A percentile compares a stretch with the other conserved stretches of the same genome.
These are phyloP conservation scores for Colletotrichum tamarilloi DNA, from an alignment of 2,329 filamentous ascomycete genomes.

Conservation along the genomic window DNA sequence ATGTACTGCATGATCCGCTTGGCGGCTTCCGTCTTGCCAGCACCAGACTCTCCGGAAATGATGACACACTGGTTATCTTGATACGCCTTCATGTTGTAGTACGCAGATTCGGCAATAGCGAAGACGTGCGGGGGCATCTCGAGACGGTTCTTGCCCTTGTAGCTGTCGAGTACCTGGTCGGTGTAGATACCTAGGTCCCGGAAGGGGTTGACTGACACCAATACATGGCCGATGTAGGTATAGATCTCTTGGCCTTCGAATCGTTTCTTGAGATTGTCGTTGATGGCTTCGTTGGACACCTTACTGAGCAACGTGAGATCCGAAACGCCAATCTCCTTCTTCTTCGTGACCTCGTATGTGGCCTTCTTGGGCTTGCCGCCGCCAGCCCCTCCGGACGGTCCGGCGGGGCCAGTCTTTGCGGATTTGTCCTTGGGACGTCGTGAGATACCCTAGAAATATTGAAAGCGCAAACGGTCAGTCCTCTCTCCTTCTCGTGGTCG, in stretches of 20 bases:
- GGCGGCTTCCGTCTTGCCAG: constrained; percentile 97
- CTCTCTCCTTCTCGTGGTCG: neutral
- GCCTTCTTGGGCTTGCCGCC: constrained; percentile 88
- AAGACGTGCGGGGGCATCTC: constrained; percentile 97
- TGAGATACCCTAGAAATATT: constrained; percentile 56
- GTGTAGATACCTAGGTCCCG: constrained; percentile 98
- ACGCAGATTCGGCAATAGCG: constrained; percentile 93
- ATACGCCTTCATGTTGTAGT: constrained; percentile 99
- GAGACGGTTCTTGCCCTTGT: constrained; percentile 95
- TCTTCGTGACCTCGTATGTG: constrained; percentile 94
- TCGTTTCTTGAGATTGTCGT: constrained; percentile 97
- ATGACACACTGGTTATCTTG: constrained; percentile 99
- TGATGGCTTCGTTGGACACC: constrained; percentile 99
- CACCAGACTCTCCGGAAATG: constrained; percentile 97
- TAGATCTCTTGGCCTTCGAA: constrained; percentile 99
- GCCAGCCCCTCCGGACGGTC: constrained; percentile 49
- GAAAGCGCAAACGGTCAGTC: constrained; percentile 19
- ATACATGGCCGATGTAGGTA: constrained; percentile 99
- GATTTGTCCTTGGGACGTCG: constrained; percentile 61
- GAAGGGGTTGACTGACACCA: constrained; percentile 99
- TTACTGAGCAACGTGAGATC: constrained; percentile 98
- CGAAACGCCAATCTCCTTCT: constrained; percentile 99
- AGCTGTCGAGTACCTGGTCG: constrained; percentile 90
- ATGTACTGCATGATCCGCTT: constrained; percentile 99
- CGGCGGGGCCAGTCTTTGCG: constrained; percentile 53